Evolutionary conservation across 2,329 filamentous ascomycete genomes (phyloP), one percentile per base, ranked within the genome.

Genomic region (Ceratocystis papillata): DNA sequence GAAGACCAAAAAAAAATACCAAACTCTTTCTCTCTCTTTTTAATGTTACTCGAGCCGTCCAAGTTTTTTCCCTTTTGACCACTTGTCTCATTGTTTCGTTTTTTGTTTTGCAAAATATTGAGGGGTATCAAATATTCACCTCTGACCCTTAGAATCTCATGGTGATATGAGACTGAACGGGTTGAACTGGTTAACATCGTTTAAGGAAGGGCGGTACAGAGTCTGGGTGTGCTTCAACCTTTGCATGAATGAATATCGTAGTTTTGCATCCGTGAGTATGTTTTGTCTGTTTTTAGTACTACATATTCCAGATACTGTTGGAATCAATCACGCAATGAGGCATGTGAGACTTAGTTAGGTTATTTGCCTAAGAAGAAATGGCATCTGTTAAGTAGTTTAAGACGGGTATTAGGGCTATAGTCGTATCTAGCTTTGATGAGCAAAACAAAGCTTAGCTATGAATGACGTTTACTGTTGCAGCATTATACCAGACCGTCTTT

Each of bases 401-500:
- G 12, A 8, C 37, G 10, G 37, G 12, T 41, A 15, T 15, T 41
- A 41, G 37, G 37, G 12, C 12, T 12, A 41, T 41, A 41, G 37
- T 41, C 37, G 15, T 10, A 41, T 41, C 37, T 41, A 15, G 25
- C 20, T 28, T 53, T 53, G 48, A 28, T 25, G 37, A 15, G 12
- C 37, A 41, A 41, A 41, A 15, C 12, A 37, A 15, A 17, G 28
- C 12, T 37, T 59, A 10, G 55, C n/a, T 28, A n/a, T 53, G 20
- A 53, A 33, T 59, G 7, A 20, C 8, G 30, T 25, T 17, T 37
- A n/a, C 28, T 37, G 8, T 37, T 17, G 33, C 30, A 37, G 15
- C 53, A 37, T 46, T 61, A 68, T 17, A 83, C 74, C 69, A 88
- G 74, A 71, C 89, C 84, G 72, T 91, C 88, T 73, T 85, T 88